Evolutionary conservation across 208 protist genomes (phyloP), one percentile per base, ranked within the genome.

Genomic region (Leishmania martiniquensis): DNA sequence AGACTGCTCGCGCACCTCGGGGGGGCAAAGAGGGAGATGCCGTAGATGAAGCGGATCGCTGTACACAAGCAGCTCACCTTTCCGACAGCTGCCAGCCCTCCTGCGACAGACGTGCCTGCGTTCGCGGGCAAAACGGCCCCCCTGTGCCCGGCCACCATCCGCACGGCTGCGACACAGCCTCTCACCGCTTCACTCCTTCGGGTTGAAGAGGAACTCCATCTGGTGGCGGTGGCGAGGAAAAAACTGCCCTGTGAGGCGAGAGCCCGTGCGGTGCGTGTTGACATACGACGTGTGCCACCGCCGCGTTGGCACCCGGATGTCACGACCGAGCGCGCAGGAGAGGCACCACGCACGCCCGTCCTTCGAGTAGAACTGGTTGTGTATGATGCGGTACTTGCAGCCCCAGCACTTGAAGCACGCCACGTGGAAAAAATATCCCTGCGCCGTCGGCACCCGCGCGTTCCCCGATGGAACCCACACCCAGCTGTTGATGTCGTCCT

Each of bases 321-420:
- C 91, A n/a, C 91, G 85, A 12, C 94, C 94, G 29, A 97, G 83
- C 37, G 94, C 92, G 75, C 94, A 97, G 7, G 90, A 37, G 29
- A 97, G 76, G 71, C 94, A 97, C 91, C 89, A 95, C 79, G 94
- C 94, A 25, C 80, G 83, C 20, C 88, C 89, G 75, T 96, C 92
- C 87, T 96, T 95, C 12, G 92, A 95, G 85, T 95, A 96, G 76
- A 97, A 97, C 76, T 96, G 88, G 75, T 97, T 97, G 87, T 97
- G 92, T 51, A 95, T 89, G 34, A 97, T 89, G 45, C 94, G 87
- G 72, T 90, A 87, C 81, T 93, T 93, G 82, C 94, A 97, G 67
- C 90, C 84, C 86, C 87, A 91, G 72, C 94, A 97, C 82, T 97
- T 97, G 87, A 97, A 97, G 87, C 94, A 97, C 54, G 85, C 82